Evolutionary conservation across 129 eudicot genomes (phyloP).

Genomic region (Calendula officinalis): DNA sequence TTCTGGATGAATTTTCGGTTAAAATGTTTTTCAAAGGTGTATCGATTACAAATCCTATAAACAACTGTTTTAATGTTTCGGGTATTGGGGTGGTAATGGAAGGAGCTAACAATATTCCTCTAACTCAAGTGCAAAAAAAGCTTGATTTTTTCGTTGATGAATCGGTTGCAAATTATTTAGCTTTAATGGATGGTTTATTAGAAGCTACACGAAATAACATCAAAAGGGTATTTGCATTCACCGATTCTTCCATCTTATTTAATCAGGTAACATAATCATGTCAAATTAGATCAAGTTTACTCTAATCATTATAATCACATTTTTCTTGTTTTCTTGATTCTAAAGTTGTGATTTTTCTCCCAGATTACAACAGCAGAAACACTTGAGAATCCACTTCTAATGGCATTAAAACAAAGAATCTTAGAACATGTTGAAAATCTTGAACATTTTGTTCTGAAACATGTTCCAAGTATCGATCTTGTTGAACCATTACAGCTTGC

Average conservation of each 20-base stretch:
- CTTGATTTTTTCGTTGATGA: conserved; percentile 88
- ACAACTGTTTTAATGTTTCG: conserved; percentile 49
- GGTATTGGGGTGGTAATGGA: conserved; percentile 93
- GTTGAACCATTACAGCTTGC: conserved; percentile 59
- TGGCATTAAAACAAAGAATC: conserved; percentile 68
- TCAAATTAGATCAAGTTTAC: neutral
- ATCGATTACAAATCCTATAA: conserved; percentile 51
- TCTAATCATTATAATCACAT: neutral
- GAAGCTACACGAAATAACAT: conserved; percentile 53
- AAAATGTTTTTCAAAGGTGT: conserved; percentile 83
- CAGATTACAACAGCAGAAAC: conserved; percentile 51
- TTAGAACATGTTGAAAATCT: conserved; percentile 50
- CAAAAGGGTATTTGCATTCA: conserved; percentile 62
- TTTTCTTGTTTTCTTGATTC: conserved; percentile 10
- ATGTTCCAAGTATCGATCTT: conserved; percentile 43
- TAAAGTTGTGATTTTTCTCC: conserved; percentile 17
- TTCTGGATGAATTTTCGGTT: conserved; percentile 51
- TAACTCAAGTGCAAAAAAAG: conserved; percentile 76
- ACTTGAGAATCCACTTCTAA: conserved; percentile 59
- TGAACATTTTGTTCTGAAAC: conserved; percentile 59
- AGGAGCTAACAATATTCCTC: conserved; percentile 38
- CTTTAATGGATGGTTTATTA: conserved; percentile 78
- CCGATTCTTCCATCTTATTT: conserved; percentile 55
- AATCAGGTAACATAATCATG: conserved; percentile 56
- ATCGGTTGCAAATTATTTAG: conserved; percentile 72